Base-by-base conservation (phyloP, 2,329 filamentous ascomycete species). In the Aspergillus uvarum region DNA sequence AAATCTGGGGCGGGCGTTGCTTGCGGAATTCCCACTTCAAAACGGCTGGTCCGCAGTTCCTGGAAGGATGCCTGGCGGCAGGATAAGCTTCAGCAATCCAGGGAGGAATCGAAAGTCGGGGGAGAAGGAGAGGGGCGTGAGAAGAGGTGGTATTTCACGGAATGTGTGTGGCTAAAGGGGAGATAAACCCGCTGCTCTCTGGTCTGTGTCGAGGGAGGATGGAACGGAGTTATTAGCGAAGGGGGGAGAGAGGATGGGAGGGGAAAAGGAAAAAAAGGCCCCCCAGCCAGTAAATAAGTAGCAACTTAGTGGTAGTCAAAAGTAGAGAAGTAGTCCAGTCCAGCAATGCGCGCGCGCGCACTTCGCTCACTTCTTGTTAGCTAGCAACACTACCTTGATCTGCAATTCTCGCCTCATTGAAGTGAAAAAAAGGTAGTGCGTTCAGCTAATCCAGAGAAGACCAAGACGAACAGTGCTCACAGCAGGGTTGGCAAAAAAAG, bases 31-130 rank as follows among this genome's bases (percentile, higher is more conserved):
- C 35, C 35, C 35, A 38, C 35, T 38, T 38, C 35, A 12, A 12
- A 47, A 56, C 19, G 47, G 48, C 53, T 59, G 58, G 58, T 57
- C 59, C 49, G 54, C 58, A 52, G 55, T 58, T 58, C 47, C 54
- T 63, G 35, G 22, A 32, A 22, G 31, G 51, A 11, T 42, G 51
- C 51, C 44, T 53, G 35, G 48, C 48, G 48, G 24, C 48, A 50
- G 48, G 38, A 38, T 32, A 54, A 54, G 51, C 31, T 42, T 42
- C 51, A 54, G 51, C 29, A 57, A 51, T 49, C 42, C 24, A 31
- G 48, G 48, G 48, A 57, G 54, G 31, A 31, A 42, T 21, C 7
- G 51, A 38, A 19, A 24, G 38, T 26, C 12, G 22, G 16, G 22
- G 38, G 32, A 35, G 32, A 14, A 5, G 11, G 32, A 35, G 11